phyloP scores from a whole-genome alignment of 2,329 filamentous ascomycete genomes.

The Elsinoe arachidis region DNA sequence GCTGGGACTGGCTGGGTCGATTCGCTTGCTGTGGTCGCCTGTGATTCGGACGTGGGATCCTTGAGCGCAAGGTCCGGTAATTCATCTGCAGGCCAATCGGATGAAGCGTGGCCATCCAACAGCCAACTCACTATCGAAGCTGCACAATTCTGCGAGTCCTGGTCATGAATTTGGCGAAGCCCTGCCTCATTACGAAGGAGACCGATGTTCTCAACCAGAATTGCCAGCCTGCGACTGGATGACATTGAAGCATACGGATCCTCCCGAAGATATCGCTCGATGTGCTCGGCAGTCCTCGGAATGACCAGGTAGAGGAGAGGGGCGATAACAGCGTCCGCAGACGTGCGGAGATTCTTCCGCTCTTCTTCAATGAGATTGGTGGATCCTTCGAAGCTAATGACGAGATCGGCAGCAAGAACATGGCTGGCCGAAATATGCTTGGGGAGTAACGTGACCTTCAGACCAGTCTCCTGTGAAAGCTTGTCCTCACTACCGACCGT shows the following conservation, averaged over 20 bases:
- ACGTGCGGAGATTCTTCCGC: not conserved
- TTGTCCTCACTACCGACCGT: not conserved
- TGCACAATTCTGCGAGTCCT: constrained; percentile 22
- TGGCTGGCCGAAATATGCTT: not conserved
- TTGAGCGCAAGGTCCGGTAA: constrained; percentile 7
- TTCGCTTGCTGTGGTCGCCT: constrained; percentile 8
- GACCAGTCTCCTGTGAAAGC: not conserved
- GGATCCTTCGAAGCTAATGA: constrained; percentile 9
- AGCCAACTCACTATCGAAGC: constrained; percentile 24
- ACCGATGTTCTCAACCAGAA: constrained; percentile 30
- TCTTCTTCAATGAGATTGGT: constrained; percentile 1
- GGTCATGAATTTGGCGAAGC: constrained; percentile 24
- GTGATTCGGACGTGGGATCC: constrained; percentile 8
- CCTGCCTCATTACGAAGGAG: constrained; percentile 28
- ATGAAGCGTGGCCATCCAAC: constrained; percentile 11
- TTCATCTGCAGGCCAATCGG: constrained; percentile 17
- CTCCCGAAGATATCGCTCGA: constrained; percentile 32
- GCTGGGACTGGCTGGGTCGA: not conserved
- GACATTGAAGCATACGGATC: constrained; percentile 17
- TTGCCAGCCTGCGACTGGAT: constrained; percentile 24
- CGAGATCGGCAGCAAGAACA: not conserved
- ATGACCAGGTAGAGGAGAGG: constrained; percentile 31
- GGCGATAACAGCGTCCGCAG: not conserved
- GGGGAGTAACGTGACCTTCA: constrained; percentile 6
- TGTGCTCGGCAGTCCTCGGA: constrained; percentile 36